Evolutionary conservation across 257 asterid genomes (phyloP), one percentile per base, ranked within the genome.

Genomic region (Buddleja alternifolia): DNA sequence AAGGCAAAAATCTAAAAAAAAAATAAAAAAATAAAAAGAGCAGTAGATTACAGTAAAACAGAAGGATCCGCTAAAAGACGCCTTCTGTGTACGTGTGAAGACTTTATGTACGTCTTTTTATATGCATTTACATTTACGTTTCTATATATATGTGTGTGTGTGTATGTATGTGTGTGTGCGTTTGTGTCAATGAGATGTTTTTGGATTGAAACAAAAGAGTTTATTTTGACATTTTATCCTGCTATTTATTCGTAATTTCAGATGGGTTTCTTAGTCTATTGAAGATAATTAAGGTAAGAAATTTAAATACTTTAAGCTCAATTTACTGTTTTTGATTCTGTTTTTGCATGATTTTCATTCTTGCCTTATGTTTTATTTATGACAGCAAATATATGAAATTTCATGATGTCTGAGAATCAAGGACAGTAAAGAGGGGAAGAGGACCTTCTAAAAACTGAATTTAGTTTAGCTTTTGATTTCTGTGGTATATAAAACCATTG

Each of bases 341-440:
- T 63, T 24, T 25, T 4, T 15, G 54, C 25, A 17, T 45, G 23
- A 5, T 9, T 10, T 58, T 73, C 25, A 16, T 46, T 41, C 4
- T 63, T 17, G 19, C 20, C 42, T 16, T 60, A 4, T 45, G 5
- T 44, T 58, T 51, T 42, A 19, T 73, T 69, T 59, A 19, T 77
- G 66, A 25, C 88, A 78, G 81, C 67, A 58, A 52, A 57, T 71
- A n/a, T n/a, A n/a, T n/a, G n/a, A n/a, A n/a, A 53, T 16, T 32
- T 8, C 73, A 46, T 66, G 73, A 58, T 53, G 75, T 36, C 57
- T 48, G 82, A 63, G 46, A 57, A 52, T 39, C 48, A 45, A 70
- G 71, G 65, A 56, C 19, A 63, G 11, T 54, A 17, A 54, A 70
- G 37, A 40, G 47, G 52, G 36, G 48, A 40, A n/a, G n/a, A n/a